These are phyloP conservation scores for Lactarius psammicola DNA, from an alignment of 768 basidiomycete species.

Conservation along the genomic window DNA sequence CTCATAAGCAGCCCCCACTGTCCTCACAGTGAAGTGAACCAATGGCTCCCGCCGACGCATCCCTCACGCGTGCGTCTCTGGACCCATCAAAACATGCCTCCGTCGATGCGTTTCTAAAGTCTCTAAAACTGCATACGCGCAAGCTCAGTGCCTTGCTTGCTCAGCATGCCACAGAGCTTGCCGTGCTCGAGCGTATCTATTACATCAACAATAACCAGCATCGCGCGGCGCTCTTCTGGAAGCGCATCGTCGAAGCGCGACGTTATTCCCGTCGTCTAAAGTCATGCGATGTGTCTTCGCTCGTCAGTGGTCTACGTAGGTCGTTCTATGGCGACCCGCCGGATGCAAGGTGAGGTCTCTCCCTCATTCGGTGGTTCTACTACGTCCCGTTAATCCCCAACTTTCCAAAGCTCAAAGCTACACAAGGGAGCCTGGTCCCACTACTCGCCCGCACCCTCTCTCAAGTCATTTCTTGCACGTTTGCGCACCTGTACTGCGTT, in stretches of 20 bases:
- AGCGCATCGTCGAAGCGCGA: slow-evolving; percentile 58
- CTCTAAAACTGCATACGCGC: slow-evolving; percentile 54
- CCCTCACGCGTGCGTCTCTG: slow-evolving; percentile 27
- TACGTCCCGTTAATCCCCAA: neutral
- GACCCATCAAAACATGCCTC: slow-evolving; percentile 34
- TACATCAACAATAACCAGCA: slow-evolving; percentile 85
- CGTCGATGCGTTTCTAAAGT: slow-evolving; percentile 60
- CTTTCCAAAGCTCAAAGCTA: slow-evolving; percentile 44
- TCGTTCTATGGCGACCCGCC: slow-evolving; percentile 50
- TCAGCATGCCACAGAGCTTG: slow-evolving; percentile 50
- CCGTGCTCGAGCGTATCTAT: slow-evolving; percentile 62
- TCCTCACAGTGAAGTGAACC: neutral
- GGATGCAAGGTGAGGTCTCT: slow-evolving; percentile 39
- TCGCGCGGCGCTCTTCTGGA: slow-evolving; percentile 66
- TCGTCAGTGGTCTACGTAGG: slow-evolving; percentile 40
- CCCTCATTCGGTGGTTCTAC: neutral
- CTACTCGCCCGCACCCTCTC: slow-evolving; percentile 43
- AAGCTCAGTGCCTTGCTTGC: slow-evolving; percentile 47
- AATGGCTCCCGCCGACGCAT: slow-evolving; percentile 29
- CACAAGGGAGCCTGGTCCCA: slow-evolving; percentile 66
- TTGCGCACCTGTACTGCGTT: slow-evolving; percentile 40
- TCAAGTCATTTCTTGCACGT: slow-evolving; percentile 40
- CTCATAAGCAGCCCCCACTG: neutral
- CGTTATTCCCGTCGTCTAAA: slow-evolving; percentile 44
- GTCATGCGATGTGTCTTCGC: slow-evolving; percentile 30